phyloP scores from a whole-genome alignment of 192 early-diverging fungal genomes.

The Backusella westeae region DNA sequence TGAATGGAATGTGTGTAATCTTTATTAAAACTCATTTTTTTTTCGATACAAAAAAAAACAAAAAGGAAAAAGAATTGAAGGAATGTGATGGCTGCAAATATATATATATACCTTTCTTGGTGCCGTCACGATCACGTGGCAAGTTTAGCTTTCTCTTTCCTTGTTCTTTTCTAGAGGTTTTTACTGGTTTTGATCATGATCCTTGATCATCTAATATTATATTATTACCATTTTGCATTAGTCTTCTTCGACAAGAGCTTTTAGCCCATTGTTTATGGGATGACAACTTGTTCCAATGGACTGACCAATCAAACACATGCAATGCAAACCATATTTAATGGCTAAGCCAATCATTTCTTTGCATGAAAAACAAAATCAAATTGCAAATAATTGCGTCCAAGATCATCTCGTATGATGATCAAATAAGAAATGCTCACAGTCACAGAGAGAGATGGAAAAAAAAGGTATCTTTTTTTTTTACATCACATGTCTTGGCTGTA shows the following conservation, averaged over 20 bases:
- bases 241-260: too few relatives aligned
- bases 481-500: too few relatives aligned
- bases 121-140: not conserved
- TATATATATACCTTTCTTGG: not conserved
- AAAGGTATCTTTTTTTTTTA: not conserved
- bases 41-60: not conserved
- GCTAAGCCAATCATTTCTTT: not conserved
- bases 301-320: not conserved
- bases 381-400: not conserved
- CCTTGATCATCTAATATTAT: not conserved
- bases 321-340: not conserved
- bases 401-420: not conserved
- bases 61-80: not conserved
- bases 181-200: not conserved
- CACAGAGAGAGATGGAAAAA: too few relatives aligned
- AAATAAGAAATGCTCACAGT: too few relatives aligned
- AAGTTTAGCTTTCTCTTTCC: not conserved
- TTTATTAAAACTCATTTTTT: not conserved
- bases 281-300: not conserved
- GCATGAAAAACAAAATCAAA: not conserved
- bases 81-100: not conserved
- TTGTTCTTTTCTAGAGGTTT: not conserved
- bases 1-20: constrained; percentile 29
- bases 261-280: too few relatives aligned
- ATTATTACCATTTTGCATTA: not conserved